A percentile compares a stretch with the other conserved stretches of the same genome.
Evolutionary conservation across 306 rosid species (phyloP).

Genomic region (Spatholobus suberectus): DNA sequence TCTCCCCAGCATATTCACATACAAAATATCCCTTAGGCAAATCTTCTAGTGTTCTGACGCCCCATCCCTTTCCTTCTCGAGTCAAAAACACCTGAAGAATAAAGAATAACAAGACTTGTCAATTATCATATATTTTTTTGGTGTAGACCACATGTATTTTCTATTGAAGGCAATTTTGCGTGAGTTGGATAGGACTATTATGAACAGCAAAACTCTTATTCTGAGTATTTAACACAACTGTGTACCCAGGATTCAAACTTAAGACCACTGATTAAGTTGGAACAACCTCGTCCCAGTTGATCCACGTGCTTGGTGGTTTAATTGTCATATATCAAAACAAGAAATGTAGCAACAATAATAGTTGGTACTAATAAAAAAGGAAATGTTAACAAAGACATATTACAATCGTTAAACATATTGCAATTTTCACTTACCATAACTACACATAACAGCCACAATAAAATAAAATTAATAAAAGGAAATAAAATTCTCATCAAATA

Average conservation of each 20-base stretch:
- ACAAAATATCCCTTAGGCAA: conserved; percentile 82
- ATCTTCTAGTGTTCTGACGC: conserved; percentile 73
- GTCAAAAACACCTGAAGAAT: conserved; percentile 74
- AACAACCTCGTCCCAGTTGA: too few species aligned
- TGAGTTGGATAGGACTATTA: too few species aligned
- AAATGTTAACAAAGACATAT: not conserved
- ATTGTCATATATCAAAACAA: conserved; percentile 26
- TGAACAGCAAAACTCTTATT: too few species aligned
- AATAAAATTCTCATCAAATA: conserved; percentile 11
- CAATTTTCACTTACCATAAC: conserved; percentile 3
- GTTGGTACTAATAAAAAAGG: not conserved
- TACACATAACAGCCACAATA: not conserved
- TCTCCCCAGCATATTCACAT: conserved; percentile 89
- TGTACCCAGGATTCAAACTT: too few species aligned
- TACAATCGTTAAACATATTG: not conserved
- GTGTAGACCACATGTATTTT: too few species aligned
- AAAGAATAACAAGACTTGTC: conserved; percentile 18
- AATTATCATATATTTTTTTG: too few species aligned
- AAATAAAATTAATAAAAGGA: conserved; percentile 9
- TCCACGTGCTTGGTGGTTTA: too few species aligned
- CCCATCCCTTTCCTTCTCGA: conserved; percentile 88
- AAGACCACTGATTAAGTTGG: too few species aligned
- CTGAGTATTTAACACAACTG: too few species aligned
- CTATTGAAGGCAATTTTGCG: too few species aligned
- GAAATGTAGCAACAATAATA: conserved; percentile 5